Percentiles rank a stretch among this genome's conserved stretches.
These are phyloP conservation scores for Dinochytrium kinnereticum DNA, from an alignment of 371 early-diverging fungal species.

Conservation along the genomic window DNA sequence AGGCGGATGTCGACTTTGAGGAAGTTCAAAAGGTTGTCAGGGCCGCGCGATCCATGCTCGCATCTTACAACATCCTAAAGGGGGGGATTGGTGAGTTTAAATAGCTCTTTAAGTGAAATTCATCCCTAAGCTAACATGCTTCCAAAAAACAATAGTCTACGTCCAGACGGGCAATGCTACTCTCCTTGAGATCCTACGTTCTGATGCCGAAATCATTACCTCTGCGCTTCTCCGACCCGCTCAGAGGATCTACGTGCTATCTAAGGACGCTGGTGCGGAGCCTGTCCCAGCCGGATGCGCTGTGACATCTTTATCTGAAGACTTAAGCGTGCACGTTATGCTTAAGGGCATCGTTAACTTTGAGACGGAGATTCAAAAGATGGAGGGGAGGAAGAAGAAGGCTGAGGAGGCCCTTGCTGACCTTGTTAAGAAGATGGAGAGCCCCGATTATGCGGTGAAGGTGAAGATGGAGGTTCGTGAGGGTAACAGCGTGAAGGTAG, in stretches of 20 bases:
- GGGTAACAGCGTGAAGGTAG: conserved; percentile 60
- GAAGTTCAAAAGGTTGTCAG: conserved; percentile 74
- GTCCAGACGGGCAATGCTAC: conserved; percentile 39
- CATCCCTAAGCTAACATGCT: not conserved
- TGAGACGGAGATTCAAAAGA: conserved; percentile 74
- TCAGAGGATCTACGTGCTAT: conserved; percentile 61
- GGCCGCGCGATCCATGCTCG: conserved; percentile 76
- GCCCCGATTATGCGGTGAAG: conserved; percentile 67
- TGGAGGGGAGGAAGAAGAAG: conserved; percentile 71
- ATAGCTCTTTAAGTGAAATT: not conserved
- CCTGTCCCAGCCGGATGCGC: conserved; percentile 79
- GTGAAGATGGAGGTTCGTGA: conserved; percentile 72
- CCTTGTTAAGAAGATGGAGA: conserved; percentile 61
- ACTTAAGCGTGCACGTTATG: conserved; percentile 65
- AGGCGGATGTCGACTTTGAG: conserved; percentile 81
- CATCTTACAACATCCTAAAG: conserved; percentile 67
- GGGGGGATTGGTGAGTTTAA: conserved; percentile 50
- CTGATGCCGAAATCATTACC: conserved; percentile 64
- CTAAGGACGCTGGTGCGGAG: conserved; percentile 40
- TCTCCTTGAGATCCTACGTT: conserved; percentile 34
- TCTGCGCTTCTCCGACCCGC: conserved; percentile 73
- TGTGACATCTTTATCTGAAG: conserved; percentile 62
- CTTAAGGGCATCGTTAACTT: conserved; percentile 80
- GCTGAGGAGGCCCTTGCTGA: conserved; percentile 55
- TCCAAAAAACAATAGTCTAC: conserved; percentile 46